Evolutionary conservation across 768 basidiomycete species (phyloP), one percentile per base, ranked within the genome.

Genomic region (Tricholoma bakamatsutake): DNA sequence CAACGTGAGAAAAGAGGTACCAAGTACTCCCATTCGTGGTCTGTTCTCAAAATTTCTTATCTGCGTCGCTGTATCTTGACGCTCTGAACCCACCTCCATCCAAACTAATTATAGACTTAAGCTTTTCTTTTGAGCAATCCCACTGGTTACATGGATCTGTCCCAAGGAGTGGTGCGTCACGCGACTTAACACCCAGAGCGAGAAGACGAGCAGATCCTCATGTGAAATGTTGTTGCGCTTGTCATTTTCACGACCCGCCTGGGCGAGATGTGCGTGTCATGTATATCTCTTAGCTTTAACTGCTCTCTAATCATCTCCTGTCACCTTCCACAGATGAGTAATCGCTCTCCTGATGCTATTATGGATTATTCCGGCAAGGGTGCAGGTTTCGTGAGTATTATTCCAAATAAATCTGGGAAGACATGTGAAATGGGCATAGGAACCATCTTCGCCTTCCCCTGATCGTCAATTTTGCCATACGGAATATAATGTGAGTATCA

Each of bases 151-250:
- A 33, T 28, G 43, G 34, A 10, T 33, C 34, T 43, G 50, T 39
- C 35, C 55, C 24, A 34, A 42, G 27, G 30, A 52, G 24, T 18
- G 45, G 55, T 42, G 47, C 50, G 24, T 50, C 55, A 43, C 55
- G 50, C 35, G 18, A 15, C n/a, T 11, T 4, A 27, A 27, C 40
- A 4, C 8, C 43, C 18, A 52, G 50, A 43, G 24, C n/a, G 18
- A 45, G 24, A 51, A 33, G 24, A 0, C 17, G 42, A 30, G 10
- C 28, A 28, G 49, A 34, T 37, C 30, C 48, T 24, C 39, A 51
- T 2, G 33, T 28, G 4, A 34, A n/a, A 7, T 57, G 55, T 39
- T 57, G 55, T 45, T 57, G 55, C 27, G 34, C 55, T 28, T 57
- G 55, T 46, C 55, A 57, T 52, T n/a, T 42, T 30, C 52, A 40